These are phyloP conservation scores for Triticum turgidum DNA, from an alignment of 176 grass and related monocot genomes.

Conservation along the genomic window DNA sequence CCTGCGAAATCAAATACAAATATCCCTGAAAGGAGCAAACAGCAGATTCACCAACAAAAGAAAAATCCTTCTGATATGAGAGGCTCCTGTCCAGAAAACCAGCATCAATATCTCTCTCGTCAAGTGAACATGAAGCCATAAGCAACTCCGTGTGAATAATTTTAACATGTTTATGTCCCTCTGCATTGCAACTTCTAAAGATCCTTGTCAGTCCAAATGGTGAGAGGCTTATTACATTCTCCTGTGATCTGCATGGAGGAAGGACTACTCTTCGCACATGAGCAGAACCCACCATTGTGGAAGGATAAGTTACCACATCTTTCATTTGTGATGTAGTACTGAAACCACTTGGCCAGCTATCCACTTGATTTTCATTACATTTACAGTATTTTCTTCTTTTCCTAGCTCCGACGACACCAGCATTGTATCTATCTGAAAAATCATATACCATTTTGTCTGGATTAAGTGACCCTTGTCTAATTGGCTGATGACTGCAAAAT, in stretches of 20 bases:
- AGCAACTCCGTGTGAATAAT: conserved; percentile 62
- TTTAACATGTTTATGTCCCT: conserved; percentile 46
- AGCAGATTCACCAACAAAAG: conserved; percentile 60
- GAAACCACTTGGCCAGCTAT: conserved; percentile 57
- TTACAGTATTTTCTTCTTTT: conserved; percentile 54
- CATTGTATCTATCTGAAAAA: conserved; percentile 32
- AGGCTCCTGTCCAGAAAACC: conserved; percentile 21
- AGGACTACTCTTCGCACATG: conserved; percentile 65
- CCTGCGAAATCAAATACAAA: conserved; percentile 78
- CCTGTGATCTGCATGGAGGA: conserved; percentile 67
- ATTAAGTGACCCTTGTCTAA: conserved; percentile 29
- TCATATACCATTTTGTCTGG: neutral
- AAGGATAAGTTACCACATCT: conserved; percentile 28
- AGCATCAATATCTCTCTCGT: conserved; percentile 44
- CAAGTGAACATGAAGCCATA: conserved; percentile 39
- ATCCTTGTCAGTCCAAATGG: conserved; percentile 80
- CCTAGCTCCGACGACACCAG: conserved; percentile 28
- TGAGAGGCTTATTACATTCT: conserved; percentile 67
- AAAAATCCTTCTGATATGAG: conserved; percentile 45
- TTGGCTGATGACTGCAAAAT: conserved; percentile 44
- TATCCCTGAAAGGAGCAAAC: conserved; percentile 77
- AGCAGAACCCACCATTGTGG: conserved; percentile 25
- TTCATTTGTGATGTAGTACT: conserved; percentile 37
- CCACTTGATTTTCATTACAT: conserved; percentile 37
- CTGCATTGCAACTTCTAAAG: conserved; percentile 44